phyloP scores from a whole-genome alignment of 306 rosid genomes.

The Trichosanthes cucumerina region DNA sequence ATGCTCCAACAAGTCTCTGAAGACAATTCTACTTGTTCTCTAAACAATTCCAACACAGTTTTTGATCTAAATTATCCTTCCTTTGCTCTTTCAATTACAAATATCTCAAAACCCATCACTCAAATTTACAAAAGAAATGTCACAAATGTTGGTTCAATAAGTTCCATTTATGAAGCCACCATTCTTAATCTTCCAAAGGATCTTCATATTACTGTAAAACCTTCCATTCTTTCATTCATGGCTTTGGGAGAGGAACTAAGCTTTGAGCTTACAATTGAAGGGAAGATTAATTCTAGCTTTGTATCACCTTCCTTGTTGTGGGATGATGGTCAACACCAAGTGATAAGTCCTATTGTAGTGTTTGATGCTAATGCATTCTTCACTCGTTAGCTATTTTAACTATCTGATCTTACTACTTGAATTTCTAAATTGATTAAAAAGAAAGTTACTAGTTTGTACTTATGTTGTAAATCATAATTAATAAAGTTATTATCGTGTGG shows the following conservation, averaged over 20 bases:
- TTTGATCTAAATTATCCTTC: constrained; percentile 44
- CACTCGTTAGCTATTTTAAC: no score
- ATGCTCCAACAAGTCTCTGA: constrained; percentile 9
- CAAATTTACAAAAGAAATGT: constrained; percentile 20
- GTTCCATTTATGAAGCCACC: neutral
- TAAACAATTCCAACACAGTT: neutral
- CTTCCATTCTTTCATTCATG: neutral
- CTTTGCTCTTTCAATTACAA: constrained; percentile 17
- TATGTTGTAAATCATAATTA: no score
- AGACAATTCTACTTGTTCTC: constrained; percentile 8
- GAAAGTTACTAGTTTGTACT: no score
- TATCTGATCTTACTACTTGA: no score
- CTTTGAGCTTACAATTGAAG: neutral
- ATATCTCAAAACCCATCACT: constrained; percentile 5
- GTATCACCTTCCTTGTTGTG: no score
- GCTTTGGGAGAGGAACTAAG: neutral
- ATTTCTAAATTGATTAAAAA: no score
- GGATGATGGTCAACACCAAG: no score
- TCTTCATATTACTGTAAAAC: neutral
- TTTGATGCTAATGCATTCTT: neutral
- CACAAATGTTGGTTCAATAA: constrained; percentile 18
- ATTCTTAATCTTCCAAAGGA: neutral
- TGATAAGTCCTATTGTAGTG: neutral
- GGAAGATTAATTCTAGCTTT: no score
- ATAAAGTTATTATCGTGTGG: no score